These are phyloP conservation scores for Grosmannia clavigera DNA, from an alignment of 2,329 filamentous ascomycete species.

Conservation along the genomic window DNA sequence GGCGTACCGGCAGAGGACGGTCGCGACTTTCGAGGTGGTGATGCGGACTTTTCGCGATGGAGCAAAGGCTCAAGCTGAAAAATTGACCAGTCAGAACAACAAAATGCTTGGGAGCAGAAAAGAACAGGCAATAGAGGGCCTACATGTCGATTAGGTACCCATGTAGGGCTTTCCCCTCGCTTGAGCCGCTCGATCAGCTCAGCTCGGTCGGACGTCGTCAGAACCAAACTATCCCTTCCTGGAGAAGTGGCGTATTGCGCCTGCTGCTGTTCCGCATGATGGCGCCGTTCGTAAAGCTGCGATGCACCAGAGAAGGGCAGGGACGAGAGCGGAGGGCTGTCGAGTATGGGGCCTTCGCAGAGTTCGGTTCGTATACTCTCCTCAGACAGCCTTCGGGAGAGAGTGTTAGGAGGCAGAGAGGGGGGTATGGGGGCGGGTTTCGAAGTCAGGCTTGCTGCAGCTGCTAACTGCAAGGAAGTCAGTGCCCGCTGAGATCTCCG, in stretches of 20 bases:
- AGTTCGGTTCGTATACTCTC: conserved; percentile 50
- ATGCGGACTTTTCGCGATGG: conserved; percentile 19
- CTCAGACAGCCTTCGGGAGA: conserved; percentile 34
- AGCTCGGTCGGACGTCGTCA: conserved; percentile 47
- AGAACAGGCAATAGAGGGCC: background rate
- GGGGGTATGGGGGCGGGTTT: conserved; percentile 13
- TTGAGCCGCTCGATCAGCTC: conserved; percentile 80
- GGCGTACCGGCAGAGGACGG: conserved; percentile 22
- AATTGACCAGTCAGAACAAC: background rate
- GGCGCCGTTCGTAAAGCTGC: too few species aligned
- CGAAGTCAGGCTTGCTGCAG: conserved; percentile 3
- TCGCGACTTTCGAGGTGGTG: conserved; percentile 24
- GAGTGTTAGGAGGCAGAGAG: conserved; percentile 7
- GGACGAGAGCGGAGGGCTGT: conserved; percentile 21
- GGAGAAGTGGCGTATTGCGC: conserved; percentile 14
- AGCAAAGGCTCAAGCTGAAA: conserved; percentile 29
- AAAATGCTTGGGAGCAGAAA: conserved; percentile 1
- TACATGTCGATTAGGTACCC: conserved; percentile 55
- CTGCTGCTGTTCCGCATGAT: background rate
- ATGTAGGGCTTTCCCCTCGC: conserved; percentile 61
- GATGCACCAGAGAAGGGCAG: background rate
- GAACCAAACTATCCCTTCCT: conserved; percentile 15
- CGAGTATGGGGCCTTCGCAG: conserved; percentile 43
- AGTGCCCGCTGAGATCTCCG: background rate
- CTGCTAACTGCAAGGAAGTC: background rate